These are phyloP conservation scores for Gaertneriomyces semiglobifer DNA, from an alignment of 192 early-diverging fungal genomes.

Conservation along the genomic window DNA sequence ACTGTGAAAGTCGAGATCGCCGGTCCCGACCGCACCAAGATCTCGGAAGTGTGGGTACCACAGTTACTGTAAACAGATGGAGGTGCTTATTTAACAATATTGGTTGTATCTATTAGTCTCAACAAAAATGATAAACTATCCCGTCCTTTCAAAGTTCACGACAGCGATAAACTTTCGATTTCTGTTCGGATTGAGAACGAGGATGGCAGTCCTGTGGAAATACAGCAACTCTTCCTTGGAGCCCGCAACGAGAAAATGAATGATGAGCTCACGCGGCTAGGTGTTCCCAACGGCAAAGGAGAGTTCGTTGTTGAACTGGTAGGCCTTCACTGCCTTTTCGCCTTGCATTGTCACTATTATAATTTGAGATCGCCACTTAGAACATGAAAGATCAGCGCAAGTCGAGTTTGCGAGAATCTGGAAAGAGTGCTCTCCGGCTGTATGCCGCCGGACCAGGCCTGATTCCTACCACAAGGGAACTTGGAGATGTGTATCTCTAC, in stretches of 20 bases:
- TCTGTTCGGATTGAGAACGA: not conserved
- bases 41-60: no score
- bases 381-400: slow-evolving; percentile 19
- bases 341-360: not conserved
- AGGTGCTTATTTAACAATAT: no score
- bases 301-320: slow-evolving; percentile 22
- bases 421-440: slow-evolving; percentile 19
- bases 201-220: not conserved
- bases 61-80: no score
- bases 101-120: no score
- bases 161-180: slow-evolving; percentile 8
- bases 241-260: slow-evolving; percentile 5
- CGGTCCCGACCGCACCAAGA: no score
- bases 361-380: slow-evolving; percentile 5
- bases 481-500: slow-evolving; percentile 25
- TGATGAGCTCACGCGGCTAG: slow-evolving; percentile 9
- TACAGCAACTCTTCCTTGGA: slow-evolving; percentile 20
- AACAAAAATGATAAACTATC: no score
- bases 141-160: no score
- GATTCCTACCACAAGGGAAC: not conserved
- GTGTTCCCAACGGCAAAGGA: slow-evolving; percentile 12
- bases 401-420: slow-evolving; percentile 9
- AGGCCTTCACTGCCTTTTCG: not conserved
- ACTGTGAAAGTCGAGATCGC: no score
- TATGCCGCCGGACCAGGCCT: slow-evolving; percentile 6